phyloP scores from a whole-genome alignment of 2,329 filamentous ascomycete genomes.

The Cladophialophora chaetospira region DNA sequence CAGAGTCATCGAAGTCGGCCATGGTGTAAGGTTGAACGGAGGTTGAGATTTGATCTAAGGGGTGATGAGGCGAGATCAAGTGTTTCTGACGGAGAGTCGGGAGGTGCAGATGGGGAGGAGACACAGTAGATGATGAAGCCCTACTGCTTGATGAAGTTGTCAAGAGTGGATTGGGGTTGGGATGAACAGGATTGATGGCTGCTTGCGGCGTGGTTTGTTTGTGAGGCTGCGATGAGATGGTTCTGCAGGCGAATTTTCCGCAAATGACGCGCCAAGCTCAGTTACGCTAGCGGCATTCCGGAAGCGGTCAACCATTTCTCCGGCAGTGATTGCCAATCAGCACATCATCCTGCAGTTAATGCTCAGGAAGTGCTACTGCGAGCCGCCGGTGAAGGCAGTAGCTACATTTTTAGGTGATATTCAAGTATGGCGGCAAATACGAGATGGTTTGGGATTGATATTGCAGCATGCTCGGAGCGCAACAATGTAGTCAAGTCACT shows the following conservation, averaged over 20 bases:
- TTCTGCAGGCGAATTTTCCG: constrained; percentile 29
- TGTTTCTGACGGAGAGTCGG: background rate
- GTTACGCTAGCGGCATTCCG: background rate
- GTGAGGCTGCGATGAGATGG: constrained; percentile 29
- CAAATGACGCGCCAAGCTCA: constrained; percentile 9
- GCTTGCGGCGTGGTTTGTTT: constrained; percentile 12
- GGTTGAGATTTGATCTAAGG: background rate
- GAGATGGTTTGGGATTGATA: too few relatives aligned
- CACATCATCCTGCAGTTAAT: too few relatives aligned
- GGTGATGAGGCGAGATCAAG: background rate
- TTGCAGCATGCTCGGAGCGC: too few relatives aligned
- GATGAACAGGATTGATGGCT: constrained; percentile 12
- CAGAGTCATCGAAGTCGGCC: constrained; percentile 66
- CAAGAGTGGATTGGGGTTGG: background rate
- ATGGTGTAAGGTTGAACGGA: constrained; percentile 35
- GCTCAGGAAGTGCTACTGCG: too few relatives aligned
- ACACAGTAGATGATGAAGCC: background rate
- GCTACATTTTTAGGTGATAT: too few relatives aligned
- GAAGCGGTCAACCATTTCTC: constrained; percentile 15
- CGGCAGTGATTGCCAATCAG: background rate
- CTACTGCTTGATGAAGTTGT: background rate
- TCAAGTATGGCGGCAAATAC: too few relatives aligned
- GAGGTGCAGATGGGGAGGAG: background rate
- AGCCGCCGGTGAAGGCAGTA: too few relatives aligned
- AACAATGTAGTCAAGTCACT: too few relatives aligned